Base-by-base conservation (phyloP, 2,329 filamentous ascomycete genomes). In the Cylindrodendrum hubeiense region DNA sequence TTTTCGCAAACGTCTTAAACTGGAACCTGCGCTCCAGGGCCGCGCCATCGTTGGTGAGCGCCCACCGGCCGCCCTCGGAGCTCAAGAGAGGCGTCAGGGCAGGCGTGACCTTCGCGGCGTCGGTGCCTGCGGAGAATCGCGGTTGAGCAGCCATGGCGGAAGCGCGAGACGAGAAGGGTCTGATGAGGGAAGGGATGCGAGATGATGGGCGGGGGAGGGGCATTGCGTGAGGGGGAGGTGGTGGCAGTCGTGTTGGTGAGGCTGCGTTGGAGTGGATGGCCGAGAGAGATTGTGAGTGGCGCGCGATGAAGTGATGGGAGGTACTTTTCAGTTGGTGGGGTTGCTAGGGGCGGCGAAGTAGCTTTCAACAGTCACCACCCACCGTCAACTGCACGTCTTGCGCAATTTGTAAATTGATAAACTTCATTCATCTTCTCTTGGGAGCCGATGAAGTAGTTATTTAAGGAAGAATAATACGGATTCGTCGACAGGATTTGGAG, bases 1-100 rank as follows among this genome's bases (percentile, higher is more conserved):
- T 87, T 80, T 88, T 90, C 37, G 85, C 83, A 76, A 91, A 91
- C 2, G 83, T 89, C 79, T 89, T 89, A 74, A 91, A 91, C 73
- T 82, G 86, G 75, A 91, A 90, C 59, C 79, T 82, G 56, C 89
- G 82, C 78, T 91, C 87, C 1, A 91, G 70, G 0, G 86, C 89
- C 58, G 84, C 81, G 10, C 87, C 87, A 47, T 81, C 79, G 1
- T 80, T 74, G 3, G 83, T 79, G 34, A 91, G 73, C 3, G 76
- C 71, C 89, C 89, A 91, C 54, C 79, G 81, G 59, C 77, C 65
- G 63, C 75, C 74, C 76, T 78, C 60, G 78, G 81, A 62, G 70
- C 71, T 74, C 61, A 87, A 77, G 41, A 87, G 79, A 24, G 79
- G 71, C 30, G 79, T 75, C 34, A 83, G 73, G 19, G 78, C 76